Percentiles rank a stretch among this genome's conserved stretches.
Conservation (phyloP, 805 yeast species). For the Kazachstania bromeliacearum region DNA sequence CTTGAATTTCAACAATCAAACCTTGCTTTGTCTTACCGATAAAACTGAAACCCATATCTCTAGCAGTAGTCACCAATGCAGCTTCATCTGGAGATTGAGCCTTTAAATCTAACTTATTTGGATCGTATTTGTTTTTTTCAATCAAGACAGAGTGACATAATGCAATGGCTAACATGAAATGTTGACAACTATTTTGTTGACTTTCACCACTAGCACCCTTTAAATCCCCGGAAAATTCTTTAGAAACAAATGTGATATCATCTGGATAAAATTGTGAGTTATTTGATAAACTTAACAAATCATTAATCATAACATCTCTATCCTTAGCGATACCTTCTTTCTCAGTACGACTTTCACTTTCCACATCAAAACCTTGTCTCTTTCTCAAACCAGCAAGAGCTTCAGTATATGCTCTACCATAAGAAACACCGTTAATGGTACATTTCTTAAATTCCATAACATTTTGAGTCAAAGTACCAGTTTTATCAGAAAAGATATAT, state of each 20-base stretch:
- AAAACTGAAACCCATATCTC: conserved; percentile 66
- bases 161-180: conserved; percentile 68
- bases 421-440: conserved; percentile 61
- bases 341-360: conserved; percentile 46
- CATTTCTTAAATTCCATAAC: conserved; percentile 81
- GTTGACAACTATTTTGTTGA: conserved; percentile 55
- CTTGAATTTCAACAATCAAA: conserved; percentile 57
- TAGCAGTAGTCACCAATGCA: conserved; percentile 72
- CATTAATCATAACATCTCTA: conserved; percentile 47
- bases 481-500: conserved; percentile 74
- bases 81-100: conserved; percentile 88
- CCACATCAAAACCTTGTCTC: conserved; percentile 69
- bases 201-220: conserved; percentile 34
- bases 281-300: conserved; percentile 31
- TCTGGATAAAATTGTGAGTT: conserved; percentile 40
- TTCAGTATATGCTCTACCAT: conserved; percentile 77
- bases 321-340: conserved; percentile 48
- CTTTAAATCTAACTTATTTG: conserved; percentile 46
- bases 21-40: conserved; percentile 60
- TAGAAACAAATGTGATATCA: conserved; percentile 62
- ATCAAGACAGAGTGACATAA: conserved; percentile 71
- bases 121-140: conserved; percentile 54
- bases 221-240: conserved; percentile 55
- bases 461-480: conserved; percentile 78
- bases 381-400: conserved; percentile 72